These are phyloP conservation scores for Pichia thaimueangensis DNA, from an alignment of 805 yeast species.

Conservation along the genomic window DNA sequence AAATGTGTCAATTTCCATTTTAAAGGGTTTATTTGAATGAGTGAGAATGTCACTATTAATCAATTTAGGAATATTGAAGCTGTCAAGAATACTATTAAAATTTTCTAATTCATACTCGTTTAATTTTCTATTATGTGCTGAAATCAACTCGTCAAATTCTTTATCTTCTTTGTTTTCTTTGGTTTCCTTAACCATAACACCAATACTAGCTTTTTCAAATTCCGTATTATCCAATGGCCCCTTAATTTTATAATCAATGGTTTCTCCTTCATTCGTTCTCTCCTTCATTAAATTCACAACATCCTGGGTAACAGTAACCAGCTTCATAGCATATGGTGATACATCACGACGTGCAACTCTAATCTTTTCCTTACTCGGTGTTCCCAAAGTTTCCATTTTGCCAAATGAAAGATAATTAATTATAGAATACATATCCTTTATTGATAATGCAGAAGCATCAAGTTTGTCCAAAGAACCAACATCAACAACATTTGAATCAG, in stretches of 20 bases:
- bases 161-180: slow-evolving; percentile 15
- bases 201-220: slow-evolving; percentile 7
- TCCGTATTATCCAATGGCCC: slow-evolving; percentile 10
- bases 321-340: slow-evolving; percentile 29
- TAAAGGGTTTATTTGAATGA: too few species aligned
- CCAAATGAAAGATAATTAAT: slow-evolving; percentile 4
- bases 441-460: background rate
- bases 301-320: slow-evolving; percentile 19
- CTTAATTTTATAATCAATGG: slow-evolving; percentile 16
- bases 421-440: background rate
- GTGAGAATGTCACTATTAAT: too few species aligned
- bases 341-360: slow-evolving; percentile 46
- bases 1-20: too few species aligned
- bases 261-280: slow-evolving; percentile 20
- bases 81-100: slow-evolving; percentile 10
- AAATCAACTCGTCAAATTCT: slow-evolving; percentile 10
- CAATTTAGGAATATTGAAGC: slow-evolving; percentile 1
- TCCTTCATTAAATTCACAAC: slow-evolving; percentile 20
- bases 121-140: slow-evolving; percentile 12
- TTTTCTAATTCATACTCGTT: background rate
- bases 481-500: background rate
- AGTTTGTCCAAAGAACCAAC: background rate
- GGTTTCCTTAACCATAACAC: slow-evolving; percentile 10
- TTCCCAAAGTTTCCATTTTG: slow-evolving; percentile 11
- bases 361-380: slow-evolving; percentile 30